These are phyloP conservation scores for Aspergillus pseudoviridinutans DNA, from an alignment of 2,329 filamentous ascomycete species.

Conservation along the genomic window DNA sequence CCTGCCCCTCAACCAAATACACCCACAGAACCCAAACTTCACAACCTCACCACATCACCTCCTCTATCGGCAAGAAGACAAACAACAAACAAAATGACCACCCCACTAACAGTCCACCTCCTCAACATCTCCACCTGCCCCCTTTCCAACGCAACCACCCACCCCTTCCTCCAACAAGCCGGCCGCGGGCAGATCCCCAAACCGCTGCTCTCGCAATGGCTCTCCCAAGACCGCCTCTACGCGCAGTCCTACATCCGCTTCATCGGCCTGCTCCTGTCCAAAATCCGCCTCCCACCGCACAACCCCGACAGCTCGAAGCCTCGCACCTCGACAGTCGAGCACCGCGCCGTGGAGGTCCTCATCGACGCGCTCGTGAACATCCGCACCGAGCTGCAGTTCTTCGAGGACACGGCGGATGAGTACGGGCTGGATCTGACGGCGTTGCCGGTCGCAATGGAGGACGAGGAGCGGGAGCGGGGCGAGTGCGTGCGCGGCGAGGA, in stretches of 20 bases:
- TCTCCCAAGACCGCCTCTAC: slow-evolving; percentile 68
- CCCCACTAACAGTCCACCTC: slow-evolving; percentile 55
- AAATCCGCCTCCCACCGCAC: slow-evolving; percentile 51
- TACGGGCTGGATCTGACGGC: slow-evolving; percentile 54
- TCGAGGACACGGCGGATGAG: slow-evolving; percentile 59
- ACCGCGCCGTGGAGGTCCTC: slow-evolving; percentile 58
- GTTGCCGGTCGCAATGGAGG: slow-evolving; percentile 23
- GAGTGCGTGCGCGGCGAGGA: not conserved
- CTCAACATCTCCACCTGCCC: slow-evolving; percentile 46
- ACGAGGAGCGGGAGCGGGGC: slow-evolving; percentile 24
- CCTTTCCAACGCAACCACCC: slow-evolving; percentile 58
- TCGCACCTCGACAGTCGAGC: slow-evolving; percentile 39
- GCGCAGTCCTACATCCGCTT: slow-evolving; percentile 67
- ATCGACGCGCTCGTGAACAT: slow-evolving; percentile 64
- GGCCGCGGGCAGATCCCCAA: slow-evolving; percentile 60
- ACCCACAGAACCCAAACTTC: no score
- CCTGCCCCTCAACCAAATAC: not conserved
- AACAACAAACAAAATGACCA: slow-evolving; percentile 22
- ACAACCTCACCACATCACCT: not conserved
- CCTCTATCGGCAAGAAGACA: no score
- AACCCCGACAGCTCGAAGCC: slow-evolving; percentile 30
- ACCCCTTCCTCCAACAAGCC: slow-evolving; percentile 62
- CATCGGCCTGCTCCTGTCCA: slow-evolving; percentile 60
- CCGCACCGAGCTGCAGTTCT: slow-evolving; percentile 63
- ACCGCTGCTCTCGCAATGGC: slow-evolving; percentile 58